Conservation (phyloP, 129 eudicot genomes). For the Silybum marianum region DNA sequence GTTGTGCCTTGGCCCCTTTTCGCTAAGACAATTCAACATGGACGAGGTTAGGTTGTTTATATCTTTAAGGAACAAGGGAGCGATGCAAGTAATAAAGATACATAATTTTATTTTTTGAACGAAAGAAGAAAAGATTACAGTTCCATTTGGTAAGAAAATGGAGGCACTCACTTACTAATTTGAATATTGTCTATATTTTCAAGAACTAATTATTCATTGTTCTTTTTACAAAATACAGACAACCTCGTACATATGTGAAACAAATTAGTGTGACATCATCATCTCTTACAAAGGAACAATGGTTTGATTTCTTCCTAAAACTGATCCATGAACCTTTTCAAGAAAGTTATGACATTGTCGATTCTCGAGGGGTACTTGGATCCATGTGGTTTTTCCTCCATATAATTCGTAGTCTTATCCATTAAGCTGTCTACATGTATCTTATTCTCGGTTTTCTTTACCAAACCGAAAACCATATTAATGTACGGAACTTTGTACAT, state of each 20-base stretch:
- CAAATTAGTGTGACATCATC: background rate
- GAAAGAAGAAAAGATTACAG: background rate
- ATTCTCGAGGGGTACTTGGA: constrained; percentile 16
- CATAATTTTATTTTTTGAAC: background rate
- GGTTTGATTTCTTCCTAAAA: constrained; percentile 14
- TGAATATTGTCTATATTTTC: background rate
- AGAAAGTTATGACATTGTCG: constrained; percentile 30
- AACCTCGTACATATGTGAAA: background rate
- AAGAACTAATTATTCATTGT: too few relatives aligned
- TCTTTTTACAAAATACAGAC: background rate
- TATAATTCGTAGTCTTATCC: constrained; percentile 9
- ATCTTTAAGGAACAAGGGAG: too few relatives aligned
- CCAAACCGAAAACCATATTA: background rate
- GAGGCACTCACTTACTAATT: background rate
- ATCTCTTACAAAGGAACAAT: background rate
- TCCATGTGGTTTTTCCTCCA: constrained; percentile 13
- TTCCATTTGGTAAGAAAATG: background rate
- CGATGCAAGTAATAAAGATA: background rate
- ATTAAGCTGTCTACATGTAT: constrained; percentile 17
- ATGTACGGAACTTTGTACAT: background rate
- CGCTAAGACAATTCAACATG: too few relatives aligned
- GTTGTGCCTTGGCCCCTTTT: too few relatives aligned
- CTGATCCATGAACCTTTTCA: constrained; percentile 36
- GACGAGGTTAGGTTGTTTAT: too few relatives aligned
- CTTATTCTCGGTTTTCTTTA: constrained; percentile 22